These are phyloP conservation scores for Fusarium nematophilum DNA, from an alignment of 2,329 filamentous ascomycete genomes.

Conservation along the genomic window DNA sequence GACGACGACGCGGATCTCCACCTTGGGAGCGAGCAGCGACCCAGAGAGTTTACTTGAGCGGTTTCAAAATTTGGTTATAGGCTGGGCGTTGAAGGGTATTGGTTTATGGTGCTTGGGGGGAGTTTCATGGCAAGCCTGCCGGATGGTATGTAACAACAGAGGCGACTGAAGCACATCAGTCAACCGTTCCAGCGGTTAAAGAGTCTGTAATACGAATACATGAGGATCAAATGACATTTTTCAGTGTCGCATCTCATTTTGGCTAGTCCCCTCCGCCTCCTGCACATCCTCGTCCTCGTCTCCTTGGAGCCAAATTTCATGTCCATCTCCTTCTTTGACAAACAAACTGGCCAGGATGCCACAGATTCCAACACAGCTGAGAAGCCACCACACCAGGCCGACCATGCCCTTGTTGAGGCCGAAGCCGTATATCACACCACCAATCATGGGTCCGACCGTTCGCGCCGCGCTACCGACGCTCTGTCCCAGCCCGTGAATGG, in stretches of 20 bases:
- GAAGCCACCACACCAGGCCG: conserved; percentile 68
- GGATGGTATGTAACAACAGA: not conserved
- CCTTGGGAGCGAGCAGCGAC: conserved; percentile 46
- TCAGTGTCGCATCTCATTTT: not conserved
- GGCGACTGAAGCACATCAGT: not conserved
- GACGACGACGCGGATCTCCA: conserved; percentile 48
- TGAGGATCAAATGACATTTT: not conserved
- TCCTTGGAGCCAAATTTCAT: conserved; percentile 73
- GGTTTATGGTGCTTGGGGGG: not conserved
- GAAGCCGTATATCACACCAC: conserved; percentile 70
- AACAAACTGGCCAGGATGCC: conserved; percentile 64
- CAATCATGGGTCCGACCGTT: conserved; percentile 69
- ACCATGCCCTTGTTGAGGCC: conserved; percentile 68
- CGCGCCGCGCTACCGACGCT: conserved; percentile 68
- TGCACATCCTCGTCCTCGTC: conserved; percentile 58
- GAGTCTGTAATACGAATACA: conserved; percentile 2
- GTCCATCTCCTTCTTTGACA: conserved; percentile 71
- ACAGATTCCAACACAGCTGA: conserved; percentile 61
- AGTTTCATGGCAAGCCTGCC: not conserved
- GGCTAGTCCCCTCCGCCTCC: not conserved
- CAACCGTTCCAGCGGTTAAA: not conserved
- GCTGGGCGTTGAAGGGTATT: conserved; percentile 36
- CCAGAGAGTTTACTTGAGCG: conserved; percentile 48
- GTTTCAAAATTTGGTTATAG: not conserved
- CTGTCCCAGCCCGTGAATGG: conserved; percentile 65